These are phyloP conservation scores for Tylopilus sp. DNA, from an alignment of 1,284 basidiomycete genomes.

Conservation along the genomic window DNA sequence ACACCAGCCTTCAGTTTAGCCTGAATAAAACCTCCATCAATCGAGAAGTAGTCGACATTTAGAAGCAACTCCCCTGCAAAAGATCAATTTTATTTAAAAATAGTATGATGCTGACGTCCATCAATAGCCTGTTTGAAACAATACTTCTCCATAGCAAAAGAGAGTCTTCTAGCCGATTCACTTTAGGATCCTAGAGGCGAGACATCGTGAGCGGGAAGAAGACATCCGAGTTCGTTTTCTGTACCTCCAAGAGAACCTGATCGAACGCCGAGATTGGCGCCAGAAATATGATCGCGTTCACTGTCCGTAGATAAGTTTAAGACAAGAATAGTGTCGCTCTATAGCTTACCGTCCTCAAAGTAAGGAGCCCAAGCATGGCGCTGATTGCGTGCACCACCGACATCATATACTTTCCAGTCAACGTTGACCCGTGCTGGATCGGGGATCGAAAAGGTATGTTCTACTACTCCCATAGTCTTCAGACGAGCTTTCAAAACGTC, in stretches of 20 bases:
- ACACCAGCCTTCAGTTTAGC: slow-evolving; percentile 73
- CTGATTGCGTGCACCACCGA: slow-evolving; percentile 71
- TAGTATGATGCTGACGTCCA: slow-evolving; percentile 65
- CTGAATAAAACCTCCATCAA: slow-evolving; percentile 27
- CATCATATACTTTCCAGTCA: slow-evolving; percentile 76
- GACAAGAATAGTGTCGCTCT: neutral
- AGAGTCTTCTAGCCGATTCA: slow-evolving; percentile 74
- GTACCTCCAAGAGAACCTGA: slow-evolving; percentile 69
- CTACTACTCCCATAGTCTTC: slow-evolving; percentile 73
- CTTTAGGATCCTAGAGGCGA: slow-evolving; percentile 50
- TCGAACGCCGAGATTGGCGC: slow-evolving; percentile 81
- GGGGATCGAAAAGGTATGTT: slow-evolving; percentile 66
- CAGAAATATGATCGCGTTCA: slow-evolving; percentile 78
- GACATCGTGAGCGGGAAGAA: slow-evolving; percentile 2
- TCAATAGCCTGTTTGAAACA: slow-evolving; percentile 62
- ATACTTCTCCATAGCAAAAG: slow-evolving; percentile 65
- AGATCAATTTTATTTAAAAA: slow-evolving; percentile 78
- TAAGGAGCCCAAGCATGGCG: slow-evolving; percentile 79
- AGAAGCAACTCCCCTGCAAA: slow-evolving; percentile 45
- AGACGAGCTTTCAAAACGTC: slow-evolving; percentile 67
- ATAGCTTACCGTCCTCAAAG: slow-evolving; percentile 65
- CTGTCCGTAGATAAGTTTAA: slow-evolving; percentile 36
- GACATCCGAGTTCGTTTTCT: neutral
- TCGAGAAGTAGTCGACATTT: neutral
- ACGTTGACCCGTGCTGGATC: slow-evolving; percentile 52